Percentiles rank a stretch among this genome's conserved stretches.
Conservation (phyloP, 345 rosid species). For the Moricandia arvensis region DNA sequence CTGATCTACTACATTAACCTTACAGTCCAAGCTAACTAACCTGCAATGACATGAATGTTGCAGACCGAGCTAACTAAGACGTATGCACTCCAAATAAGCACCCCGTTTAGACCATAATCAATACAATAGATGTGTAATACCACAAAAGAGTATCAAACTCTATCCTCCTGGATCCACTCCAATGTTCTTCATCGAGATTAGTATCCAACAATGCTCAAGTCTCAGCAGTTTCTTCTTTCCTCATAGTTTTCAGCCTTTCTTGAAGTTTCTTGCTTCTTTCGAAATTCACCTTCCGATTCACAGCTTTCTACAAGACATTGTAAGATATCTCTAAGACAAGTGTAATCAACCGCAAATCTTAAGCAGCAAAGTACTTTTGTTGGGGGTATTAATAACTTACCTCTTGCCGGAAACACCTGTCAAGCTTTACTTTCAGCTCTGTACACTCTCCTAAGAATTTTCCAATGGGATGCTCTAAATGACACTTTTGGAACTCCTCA, state of each 20-base stretch:
- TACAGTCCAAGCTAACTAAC: neutral
- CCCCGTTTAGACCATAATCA: neutral
- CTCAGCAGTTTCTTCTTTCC: constrained; percentile 56
- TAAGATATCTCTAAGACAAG: constrained; percentile 16
- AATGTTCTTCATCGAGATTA: neutral
- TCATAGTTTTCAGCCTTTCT: constrained; percentile 48
- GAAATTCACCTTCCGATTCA: constrained; percentile 86
- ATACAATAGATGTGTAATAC: constrained; percentile 4
- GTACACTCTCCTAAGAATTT: constrained; percentile 93
- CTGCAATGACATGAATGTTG: neutral
- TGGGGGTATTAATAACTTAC: constrained; percentile 35
- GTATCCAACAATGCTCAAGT: constrained; percentile 20
- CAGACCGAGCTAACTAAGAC: neutral
- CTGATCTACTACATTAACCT: neutral
- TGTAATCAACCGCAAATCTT: neutral
- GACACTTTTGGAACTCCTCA: constrained; percentile 88
- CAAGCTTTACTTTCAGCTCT: constrained; percentile 75
- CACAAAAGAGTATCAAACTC: neutral
- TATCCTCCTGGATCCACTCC: neutral
- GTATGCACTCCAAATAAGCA: neutral
- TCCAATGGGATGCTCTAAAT: constrained; percentile 71
- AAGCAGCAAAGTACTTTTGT: neutral
- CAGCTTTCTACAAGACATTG: constrained; percentile 59
- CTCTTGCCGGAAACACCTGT: constrained; percentile 82
- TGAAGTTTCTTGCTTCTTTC: constrained; percentile 53